Evolutionary conservation across 352 stramenopile genomes (phyloP).

Genomic region (Phytophthora macrochlamydospora): DNA sequence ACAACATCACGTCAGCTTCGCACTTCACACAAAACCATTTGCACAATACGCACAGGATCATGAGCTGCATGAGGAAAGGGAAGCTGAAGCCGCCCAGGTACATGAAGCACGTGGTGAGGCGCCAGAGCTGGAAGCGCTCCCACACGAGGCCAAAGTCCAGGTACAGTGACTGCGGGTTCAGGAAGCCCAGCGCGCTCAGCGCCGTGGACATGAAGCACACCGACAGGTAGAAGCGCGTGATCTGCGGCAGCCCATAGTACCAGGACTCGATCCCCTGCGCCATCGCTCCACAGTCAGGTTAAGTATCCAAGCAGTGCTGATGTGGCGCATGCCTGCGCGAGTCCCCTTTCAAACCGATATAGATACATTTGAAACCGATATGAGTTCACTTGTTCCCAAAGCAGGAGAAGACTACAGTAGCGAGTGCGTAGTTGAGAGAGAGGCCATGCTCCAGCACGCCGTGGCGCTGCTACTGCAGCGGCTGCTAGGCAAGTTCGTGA

Average conservation of each 20-base stretch:
- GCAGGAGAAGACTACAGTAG: neutral
- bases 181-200: conserved; percentile 76
- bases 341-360: no score
- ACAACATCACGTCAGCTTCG: conserved; percentile 5
- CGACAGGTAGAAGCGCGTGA: conserved; percentile 88
- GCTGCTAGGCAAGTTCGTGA: conserved; percentile 89
- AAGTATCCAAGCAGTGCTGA: neutral
- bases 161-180: conserved; percentile 85
- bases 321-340: neutral
- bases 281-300: conserved; percentile 33
- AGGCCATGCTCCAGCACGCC: conserved; percentile 80
- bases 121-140: conserved; percentile 90
- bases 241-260: conserved; percentile 85
- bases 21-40: neutral
- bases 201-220: conserved; percentile 85
- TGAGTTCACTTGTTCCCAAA: no score
- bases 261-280: conserved; percentile 78
- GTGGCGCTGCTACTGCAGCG: conserved; percentile 87
- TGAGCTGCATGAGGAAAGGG: conserved; percentile 91
- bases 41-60: conserved; percentile 74
- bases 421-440: neutral
- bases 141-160: conserved; percentile 87
- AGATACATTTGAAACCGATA: no score
- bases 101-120: conserved; percentile 89
- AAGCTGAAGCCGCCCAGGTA: conserved; percentile 90